Conservation (phyloP, 306 rosid species). For the Malus asiatica region DNA sequence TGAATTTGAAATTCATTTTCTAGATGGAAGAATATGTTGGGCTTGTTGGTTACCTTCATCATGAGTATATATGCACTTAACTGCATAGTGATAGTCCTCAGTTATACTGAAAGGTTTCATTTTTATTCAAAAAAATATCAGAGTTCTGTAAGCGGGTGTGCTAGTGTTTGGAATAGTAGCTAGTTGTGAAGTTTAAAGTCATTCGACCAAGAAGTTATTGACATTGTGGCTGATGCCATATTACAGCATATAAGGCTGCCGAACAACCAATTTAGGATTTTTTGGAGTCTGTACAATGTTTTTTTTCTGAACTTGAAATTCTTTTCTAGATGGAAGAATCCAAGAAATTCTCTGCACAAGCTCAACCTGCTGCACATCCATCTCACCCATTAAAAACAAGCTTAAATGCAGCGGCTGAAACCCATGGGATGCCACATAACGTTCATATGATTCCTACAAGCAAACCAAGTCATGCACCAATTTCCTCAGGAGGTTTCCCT, state of each 20-base stretch:
- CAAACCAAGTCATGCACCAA: slow-evolving; percentile 37
- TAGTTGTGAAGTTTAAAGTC: neutral
- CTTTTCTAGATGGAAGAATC: slow-evolving; percentile 81
- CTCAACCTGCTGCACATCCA: slow-evolving; percentile 48
- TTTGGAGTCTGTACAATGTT: neutral
- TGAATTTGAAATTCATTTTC: slow-evolving; percentile 8
- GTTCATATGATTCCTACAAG: slow-evolving; percentile 46
- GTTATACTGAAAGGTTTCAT: neutral
- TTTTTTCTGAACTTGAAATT: neutral
- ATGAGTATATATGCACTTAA: neutral
- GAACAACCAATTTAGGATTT: neutral
- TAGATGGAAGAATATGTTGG: slow-evolving; percentile 28
- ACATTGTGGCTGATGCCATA: neutral
- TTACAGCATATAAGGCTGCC: neutral
- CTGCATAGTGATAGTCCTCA: neutral
- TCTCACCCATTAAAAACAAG: slow-evolving; percentile 59
- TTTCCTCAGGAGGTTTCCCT: slow-evolving; percentile 34
- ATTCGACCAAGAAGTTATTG: neutral
- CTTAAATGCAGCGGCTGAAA: slow-evolving; percentile 43
- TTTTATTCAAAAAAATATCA: neutral
- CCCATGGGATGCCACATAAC: slow-evolving; percentile 42
- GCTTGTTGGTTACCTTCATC: neutral
- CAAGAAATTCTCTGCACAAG: slow-evolving; percentile 59
- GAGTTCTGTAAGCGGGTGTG: neutral
- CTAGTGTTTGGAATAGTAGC: neutral